Conservation (phyloP, 495 filamentous ascomycete genomes). For the Hypoxylon perforatum region DNA sequence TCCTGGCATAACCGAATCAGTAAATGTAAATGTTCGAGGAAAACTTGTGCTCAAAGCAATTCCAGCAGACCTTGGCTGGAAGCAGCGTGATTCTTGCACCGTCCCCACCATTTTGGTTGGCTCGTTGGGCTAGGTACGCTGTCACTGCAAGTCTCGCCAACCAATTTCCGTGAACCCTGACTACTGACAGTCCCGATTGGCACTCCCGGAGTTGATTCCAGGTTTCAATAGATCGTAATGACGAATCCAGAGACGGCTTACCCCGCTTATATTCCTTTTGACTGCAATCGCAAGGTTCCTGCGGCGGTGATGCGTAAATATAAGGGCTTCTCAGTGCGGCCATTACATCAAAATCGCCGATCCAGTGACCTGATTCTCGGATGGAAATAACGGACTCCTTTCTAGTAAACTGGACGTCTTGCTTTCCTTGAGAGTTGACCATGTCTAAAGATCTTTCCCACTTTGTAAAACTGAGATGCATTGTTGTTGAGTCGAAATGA, state of each 20-base stretch:
- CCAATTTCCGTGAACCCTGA: conserved; percentile 9
- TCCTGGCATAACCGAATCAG: neutral
- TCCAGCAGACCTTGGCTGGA: neutral
- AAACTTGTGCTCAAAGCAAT: neutral
- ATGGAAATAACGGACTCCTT: conserved; percentile 11
- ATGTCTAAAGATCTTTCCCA: conserved; percentile 1
- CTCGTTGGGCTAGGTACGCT: neutral
- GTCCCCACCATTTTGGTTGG: neutral
- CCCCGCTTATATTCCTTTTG: too few species aligned
- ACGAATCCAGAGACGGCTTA: neutral
- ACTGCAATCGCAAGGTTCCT: neutral
- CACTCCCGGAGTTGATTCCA: conserved; percentile 10
- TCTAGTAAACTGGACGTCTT: conserved; percentile 5
- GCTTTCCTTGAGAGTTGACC: neutral
- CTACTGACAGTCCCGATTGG: conserved; percentile 1
- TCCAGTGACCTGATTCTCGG: conserved; percentile 5
- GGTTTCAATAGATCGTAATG: neutral
- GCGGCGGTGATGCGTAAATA: conserved; percentile 1
- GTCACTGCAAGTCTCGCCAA: conserved; percentile 3
- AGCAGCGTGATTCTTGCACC: neutral
- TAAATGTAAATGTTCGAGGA: neutral
- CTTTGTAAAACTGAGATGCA: conserved; percentile 7
- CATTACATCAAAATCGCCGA: conserved; percentile 7
- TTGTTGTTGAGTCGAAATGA: neutral
- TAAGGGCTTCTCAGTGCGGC: neutral